phyloP scores from a whole-genome alignment of 1,284 basidiomycete genomes.

The Austroboletus niveus region DNA sequence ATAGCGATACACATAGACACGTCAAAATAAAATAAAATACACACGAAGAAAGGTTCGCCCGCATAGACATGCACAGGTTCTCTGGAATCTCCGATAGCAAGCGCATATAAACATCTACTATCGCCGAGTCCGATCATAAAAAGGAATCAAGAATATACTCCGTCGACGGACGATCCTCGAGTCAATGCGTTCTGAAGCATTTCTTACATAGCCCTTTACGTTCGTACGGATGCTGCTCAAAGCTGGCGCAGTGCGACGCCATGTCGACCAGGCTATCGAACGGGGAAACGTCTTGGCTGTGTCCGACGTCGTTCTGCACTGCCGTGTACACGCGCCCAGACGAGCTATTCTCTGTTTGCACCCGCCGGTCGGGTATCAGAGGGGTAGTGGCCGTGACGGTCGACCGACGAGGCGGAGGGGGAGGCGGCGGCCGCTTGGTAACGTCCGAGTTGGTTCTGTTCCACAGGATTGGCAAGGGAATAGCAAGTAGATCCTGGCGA shows the following conservation, averaged over 20 bases:
- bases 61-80: no score
- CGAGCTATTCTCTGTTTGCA: conserved; percentile 9
- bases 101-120: neutral
- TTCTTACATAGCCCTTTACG: conserved; percentile 23
- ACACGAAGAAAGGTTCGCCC: no score
- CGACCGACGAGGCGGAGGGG: conserved; percentile 41
- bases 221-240: conserved; percentile 21
- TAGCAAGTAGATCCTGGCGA: conserved; percentile 15
- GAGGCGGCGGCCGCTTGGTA: conserved; percentile 31
- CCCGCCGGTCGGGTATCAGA: conserved; percentile 23
- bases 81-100: neutral
- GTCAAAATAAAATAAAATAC: no score
- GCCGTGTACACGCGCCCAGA: conserved; percentile 10
- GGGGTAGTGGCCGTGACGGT: conserved; percentile 15
- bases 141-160: neutral
- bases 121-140: neutral
- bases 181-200: conserved; percentile 27
- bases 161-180: no score
- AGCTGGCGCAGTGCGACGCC: conserved; percentile 16
- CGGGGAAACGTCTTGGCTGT: conserved; percentile 21
- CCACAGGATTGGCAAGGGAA: conserved; percentile 32
- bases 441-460: conserved; percentile 24
- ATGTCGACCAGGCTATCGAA: conserved; percentile 33
- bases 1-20: no score
- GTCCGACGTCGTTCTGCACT: neutral